Base-by-base conservation (phyloP, 2,329 filamentous ascomycete species). In the Fusarium kyushuense region DNA sequence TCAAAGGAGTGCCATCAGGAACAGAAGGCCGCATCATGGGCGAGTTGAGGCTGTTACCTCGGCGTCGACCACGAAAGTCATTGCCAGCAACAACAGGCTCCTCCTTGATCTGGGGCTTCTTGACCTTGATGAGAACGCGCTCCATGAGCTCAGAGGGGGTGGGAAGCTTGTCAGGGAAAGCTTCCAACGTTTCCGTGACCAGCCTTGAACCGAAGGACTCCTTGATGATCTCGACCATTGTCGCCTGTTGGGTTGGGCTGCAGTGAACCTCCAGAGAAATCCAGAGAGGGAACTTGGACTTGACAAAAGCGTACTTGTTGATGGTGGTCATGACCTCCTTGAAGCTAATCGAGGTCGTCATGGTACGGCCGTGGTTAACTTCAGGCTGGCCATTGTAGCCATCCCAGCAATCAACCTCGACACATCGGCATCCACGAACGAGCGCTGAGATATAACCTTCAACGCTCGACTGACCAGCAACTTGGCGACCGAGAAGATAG, bases 381-480 rank as follows among this genome's bases (percentile, higher is more conserved):
- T 94, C 89, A 1, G 96, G 96, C 73, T 93, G 88, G 38, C 93
- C 93, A 76, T 97, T 91, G 53, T 88, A 86, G 17, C 96, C 96
- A 79, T 99, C 94, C 96, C 96, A 99, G 79, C 95, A 98, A 79
- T 99, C 96, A 53, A 99, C 93, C 80, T 99, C 96, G 45, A 99
- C 90, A 78, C 96, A 98, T 49, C 96, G 92, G 77, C 96, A 99
- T 11, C 94, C 94, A 63, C 92, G 91, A 67, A 92, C 90, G 9
- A 99, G 86, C 5, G 94, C 93, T 11, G 90, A 89, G 72, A 98
- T 96, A 80, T 99, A 99, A 42, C 94, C 94, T 78, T 99, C 96
- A 3, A 96, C 92, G 75, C 94, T 98, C 3, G 96, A 97, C 43
- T 92, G 88, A 29, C 95, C 95, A 13, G 90, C 91, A 3, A 98